Evolutionary conservation across 2,329 filamentous ascomycete species (phyloP).

Genomic region (Alternaria burnsii): DNA sequence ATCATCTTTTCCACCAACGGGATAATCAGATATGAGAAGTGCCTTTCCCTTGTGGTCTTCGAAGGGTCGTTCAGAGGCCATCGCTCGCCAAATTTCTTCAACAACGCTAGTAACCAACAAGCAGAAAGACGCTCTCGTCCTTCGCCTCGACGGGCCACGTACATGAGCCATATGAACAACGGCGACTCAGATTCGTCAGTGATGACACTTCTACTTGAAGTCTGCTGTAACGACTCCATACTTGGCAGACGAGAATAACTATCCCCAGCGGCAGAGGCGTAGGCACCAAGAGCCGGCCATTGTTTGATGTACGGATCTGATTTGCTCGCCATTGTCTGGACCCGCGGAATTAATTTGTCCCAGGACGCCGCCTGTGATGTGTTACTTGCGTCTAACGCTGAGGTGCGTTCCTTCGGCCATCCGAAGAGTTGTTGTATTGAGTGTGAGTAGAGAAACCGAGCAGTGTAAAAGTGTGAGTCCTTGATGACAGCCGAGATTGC

Average conservation of each 20-base stretch:
- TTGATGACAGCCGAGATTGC: constrained; percentile 80
- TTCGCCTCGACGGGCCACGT: constrained; percentile 53
- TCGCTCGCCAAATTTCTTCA: constrained; percentile 49
- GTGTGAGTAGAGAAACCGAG: constrained; percentile 63
- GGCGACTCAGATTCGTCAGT: constrained; percentile 57
- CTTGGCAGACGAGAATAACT: constrained; percentile 43
- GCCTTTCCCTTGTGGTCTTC: constrained; percentile 51
- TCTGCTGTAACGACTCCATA: constrained; percentile 42
- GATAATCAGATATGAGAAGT: constrained; percentile 57
- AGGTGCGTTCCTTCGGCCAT: constrained; percentile 37
- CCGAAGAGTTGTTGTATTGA: constrained; percentile 47
- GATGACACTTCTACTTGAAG: constrained; percentile 40
- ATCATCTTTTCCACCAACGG: constrained; percentile 60
- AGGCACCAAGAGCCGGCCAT: constrained; percentile 55
- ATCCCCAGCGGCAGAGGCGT: constrained; percentile 38
- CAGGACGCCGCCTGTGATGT: constrained; percentile 33
- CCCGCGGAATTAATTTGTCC: constrained; percentile 50
- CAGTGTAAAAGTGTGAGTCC: constrained; percentile 80
- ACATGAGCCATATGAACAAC: constrained; percentile 59
- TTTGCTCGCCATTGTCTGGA: constrained; percentile 51
- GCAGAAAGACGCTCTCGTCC: constrained; percentile 54
- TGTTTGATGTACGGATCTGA: constrained; percentile 52
- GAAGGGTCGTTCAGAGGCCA: constrained; percentile 50
- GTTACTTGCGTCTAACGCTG: constrained; percentile 28
- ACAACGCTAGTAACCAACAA: constrained; percentile 50